Conservation (phyloP, 2,329 filamentous ascomycete genomes). For the Ceratocystis harringtonii region DNA sequence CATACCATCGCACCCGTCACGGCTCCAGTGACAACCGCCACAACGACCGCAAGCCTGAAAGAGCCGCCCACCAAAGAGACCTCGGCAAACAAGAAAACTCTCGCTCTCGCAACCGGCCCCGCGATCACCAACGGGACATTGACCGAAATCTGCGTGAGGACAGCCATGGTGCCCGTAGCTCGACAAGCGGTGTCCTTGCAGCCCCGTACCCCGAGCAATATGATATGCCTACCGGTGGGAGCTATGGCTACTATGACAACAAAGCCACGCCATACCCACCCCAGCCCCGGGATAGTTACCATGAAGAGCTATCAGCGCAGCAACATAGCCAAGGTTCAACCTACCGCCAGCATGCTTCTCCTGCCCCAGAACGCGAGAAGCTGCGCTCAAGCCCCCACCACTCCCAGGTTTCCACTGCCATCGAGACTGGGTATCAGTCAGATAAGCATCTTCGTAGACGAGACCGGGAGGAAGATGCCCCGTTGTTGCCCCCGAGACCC, state of each 20-base stretch:
- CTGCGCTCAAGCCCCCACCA: neutral
- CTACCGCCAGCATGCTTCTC: conserved; percentile 4
- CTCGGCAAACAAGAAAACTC: neutral
- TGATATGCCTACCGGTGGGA: conserved; percentile 3
- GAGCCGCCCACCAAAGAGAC: neutral
- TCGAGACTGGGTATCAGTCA: conserved; percentile 26
- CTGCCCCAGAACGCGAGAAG: conserved; percentile 5
- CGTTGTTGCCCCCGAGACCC: conserved; percentile 17
- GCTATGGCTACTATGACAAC: conserved; percentile 9
- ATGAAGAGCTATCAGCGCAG: neutral
- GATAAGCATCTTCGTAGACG: conserved; percentile 31
- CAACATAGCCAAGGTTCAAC: neutral
- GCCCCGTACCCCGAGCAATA: conserved; percentile 15
- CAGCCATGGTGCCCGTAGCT: conserved; percentile 1
- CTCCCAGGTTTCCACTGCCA: neutral
- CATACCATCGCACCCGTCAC: neutral
- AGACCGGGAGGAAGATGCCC: neutral
- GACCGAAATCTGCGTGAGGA: conserved; percentile 20
- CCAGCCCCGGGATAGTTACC: neutral
- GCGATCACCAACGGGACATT: neutral
- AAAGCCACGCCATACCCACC: conserved; percentile 2
- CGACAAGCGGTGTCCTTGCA: neutral
- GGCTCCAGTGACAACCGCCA: neutral
- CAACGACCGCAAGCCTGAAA: neutral
- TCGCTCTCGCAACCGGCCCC: neutral